These are phyloP conservation scores for Kwoniella botswanensis DNA, from an alignment of 768 basidiomycete species.

Conservation along the genomic window DNA sequence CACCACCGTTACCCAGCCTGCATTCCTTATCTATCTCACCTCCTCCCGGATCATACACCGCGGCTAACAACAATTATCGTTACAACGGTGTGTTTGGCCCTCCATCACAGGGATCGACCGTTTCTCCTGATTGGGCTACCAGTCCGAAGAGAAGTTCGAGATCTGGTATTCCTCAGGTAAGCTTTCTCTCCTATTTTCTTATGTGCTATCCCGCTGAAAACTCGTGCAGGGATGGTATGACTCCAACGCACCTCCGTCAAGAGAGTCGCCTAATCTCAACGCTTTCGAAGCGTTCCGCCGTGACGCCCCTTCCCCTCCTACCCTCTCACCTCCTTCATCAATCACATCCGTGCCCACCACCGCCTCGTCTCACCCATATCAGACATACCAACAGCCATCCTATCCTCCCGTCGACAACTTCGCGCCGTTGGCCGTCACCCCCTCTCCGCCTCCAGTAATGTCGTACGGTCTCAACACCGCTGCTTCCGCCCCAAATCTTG, in stretches of 20 bases:
- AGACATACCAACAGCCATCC: constrained; percentile 21
- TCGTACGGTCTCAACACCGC: constrained; percentile 12
- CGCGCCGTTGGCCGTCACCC: constrained; percentile 43
- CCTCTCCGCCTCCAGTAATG: constrained; percentile 40
- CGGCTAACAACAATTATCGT: constrained; percentile 30
- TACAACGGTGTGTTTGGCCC: constrained; percentile 54
- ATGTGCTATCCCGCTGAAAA: neutral
- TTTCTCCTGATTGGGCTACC: constrained; percentile 29
- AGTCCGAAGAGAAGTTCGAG: constrained; percentile 38
- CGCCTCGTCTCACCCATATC: constrained; percentile 34
- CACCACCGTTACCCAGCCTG: constrained; percentile 48
- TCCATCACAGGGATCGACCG: constrained; percentile 27
- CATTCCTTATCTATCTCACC: constrained; percentile 49
- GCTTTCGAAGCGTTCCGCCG: constrained; percentile 46
- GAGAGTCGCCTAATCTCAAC: constrained; percentile 39
- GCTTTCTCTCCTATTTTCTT: neutral
- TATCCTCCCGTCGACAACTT: constrained; percentile 28
- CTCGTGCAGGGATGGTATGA: constrained; percentile 46
- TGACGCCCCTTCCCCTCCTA: constrained; percentile 40
- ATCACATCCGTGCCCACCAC: constrained; percentile 48
- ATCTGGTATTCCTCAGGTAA: constrained; percentile 39
- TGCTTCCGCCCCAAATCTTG: constrained; percentile 29
- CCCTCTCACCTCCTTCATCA: constrained; percentile 51
- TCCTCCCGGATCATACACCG: constrained; percentile 24
- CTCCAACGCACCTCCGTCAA: constrained; percentile 41